Percentiles rank a stretch among this genome's conserved stretches.
Evolutionary conservation across 306 rosid species (phyloP).

Genomic region (Benincasa hispida): DNA sequence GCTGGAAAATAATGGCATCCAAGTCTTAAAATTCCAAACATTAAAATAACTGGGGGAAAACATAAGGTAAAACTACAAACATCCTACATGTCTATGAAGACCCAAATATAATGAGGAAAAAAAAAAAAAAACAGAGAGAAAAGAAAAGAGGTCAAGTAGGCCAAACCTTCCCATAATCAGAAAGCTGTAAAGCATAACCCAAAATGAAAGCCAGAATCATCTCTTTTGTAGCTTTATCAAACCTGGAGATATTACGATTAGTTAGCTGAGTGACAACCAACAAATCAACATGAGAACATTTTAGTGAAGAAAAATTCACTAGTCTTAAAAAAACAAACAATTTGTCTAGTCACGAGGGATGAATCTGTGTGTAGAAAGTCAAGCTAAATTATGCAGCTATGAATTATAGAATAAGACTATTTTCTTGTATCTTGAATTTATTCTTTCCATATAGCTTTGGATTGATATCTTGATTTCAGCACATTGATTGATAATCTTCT

Average conservation of each 20-base stretch:
- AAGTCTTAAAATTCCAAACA: neutral
- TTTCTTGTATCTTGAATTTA: too few species aligned
- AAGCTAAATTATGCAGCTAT: too few species aligned
- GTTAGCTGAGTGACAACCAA: neutral
- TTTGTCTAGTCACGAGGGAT: neutral
- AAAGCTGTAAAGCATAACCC: constrained; percentile 47
- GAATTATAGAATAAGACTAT: too few species aligned
- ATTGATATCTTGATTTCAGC: too few species aligned
- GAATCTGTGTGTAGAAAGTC: too few species aligned
- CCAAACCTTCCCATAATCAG: constrained; percentile 79
- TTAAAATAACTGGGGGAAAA: neutral
- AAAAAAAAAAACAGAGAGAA: too few species aligned
- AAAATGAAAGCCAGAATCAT: constrained; percentile 53
- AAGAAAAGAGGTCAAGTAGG: constrained; percentile 7
- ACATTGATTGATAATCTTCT: too few species aligned
- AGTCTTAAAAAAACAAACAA: neutral
- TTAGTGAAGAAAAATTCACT: neutral
- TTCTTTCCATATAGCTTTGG: too few species aligned
- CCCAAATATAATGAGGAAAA: neutral
- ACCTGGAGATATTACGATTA: constrained; percentile 31
- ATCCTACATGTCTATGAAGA: neutral
- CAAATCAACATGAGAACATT: neutral
- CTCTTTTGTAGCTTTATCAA: constrained; percentile 58
- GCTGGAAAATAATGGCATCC: constrained; percentile 32
- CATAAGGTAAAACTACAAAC: neutral